Evolutionary conservation across 2,329 filamentous ascomycete species (phyloP).

Genomic region (Aspergillus fischeri): DNA sequence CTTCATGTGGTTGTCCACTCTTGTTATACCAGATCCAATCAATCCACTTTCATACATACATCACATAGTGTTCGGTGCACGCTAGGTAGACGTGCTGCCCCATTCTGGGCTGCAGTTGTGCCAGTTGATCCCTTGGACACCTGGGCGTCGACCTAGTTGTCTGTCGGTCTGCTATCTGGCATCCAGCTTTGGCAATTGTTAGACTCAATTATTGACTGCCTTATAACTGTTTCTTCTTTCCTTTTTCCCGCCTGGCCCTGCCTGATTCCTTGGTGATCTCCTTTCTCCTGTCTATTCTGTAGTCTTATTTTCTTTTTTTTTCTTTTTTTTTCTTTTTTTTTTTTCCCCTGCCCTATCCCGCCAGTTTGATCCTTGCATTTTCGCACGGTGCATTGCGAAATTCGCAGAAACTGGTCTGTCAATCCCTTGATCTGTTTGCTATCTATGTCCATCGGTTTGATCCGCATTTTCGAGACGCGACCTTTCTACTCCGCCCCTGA

Average conservation of each 20-base stretch:
- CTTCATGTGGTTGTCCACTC: background rate
- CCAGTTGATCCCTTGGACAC: slow-evolving; percentile 17
- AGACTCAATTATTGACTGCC: slow-evolving; percentile 6
- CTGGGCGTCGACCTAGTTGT: slow-evolving; percentile 7
- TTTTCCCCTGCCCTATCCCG: background rate
- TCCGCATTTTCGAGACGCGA: background rate
- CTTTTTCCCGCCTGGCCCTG: background rate
- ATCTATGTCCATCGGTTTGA: background rate
- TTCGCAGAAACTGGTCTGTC: slow-evolving; percentile 1
- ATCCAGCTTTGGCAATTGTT: background rate
- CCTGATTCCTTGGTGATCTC: slow-evolving; percentile 5
- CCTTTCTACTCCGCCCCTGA: slow-evolving; percentile 5
- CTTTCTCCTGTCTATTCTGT: slow-evolving; percentile 2
- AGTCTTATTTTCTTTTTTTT: background rate
- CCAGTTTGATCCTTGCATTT: slow-evolving; percentile 1
- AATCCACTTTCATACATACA: slow-evolving; percentile 5
- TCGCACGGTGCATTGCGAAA: slow-evolving; percentile 10
- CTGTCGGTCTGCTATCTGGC: slow-evolving; percentile 4
- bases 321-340: too few relatives aligned
- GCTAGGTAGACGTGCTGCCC: slow-evolving; percentile 18
- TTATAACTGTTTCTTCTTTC: slow-evolving; percentile 7
- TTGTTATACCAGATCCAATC: slow-evolving; percentile 4
- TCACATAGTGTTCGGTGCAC: slow-evolving; percentile 15
- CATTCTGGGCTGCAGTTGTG: slow-evolving; percentile 10
- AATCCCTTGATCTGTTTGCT: slow-evolving; percentile 1